Evolutionary conservation across 2,329 filamentous ascomycete species (phyloP).

Genomic region (Xylariaceae sp.): DNA sequence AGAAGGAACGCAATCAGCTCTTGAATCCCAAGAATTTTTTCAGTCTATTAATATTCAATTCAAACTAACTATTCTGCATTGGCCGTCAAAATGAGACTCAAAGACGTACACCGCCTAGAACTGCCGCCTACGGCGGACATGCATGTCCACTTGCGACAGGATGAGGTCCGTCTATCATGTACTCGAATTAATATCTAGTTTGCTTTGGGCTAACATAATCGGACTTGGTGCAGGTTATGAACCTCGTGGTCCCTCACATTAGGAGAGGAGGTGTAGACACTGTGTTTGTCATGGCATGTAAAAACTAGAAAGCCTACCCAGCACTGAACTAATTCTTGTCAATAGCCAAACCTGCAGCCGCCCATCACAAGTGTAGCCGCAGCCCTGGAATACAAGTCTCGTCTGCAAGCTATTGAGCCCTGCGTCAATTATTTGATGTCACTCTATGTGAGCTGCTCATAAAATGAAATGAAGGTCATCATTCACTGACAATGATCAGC

Average conservation of each 20-base stretch:
- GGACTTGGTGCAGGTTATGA: slow-evolving; percentile 55
- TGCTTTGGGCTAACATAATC: not conserved
- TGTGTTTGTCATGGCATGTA: slow-evolving; percentile 54
- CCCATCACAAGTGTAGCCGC: slow-evolving; percentile 51
- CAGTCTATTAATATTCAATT: not conserved
- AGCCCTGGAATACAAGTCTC: slow-evolving; percentile 70
- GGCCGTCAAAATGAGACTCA: slow-evolving; percentile 44
- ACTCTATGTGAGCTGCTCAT: slow-evolving; percentile 57
- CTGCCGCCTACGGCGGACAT: slow-evolving; percentile 71
- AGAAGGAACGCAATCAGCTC: not conserved
- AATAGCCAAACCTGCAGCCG: slow-evolving; percentile 28
- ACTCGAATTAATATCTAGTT: not conserved
- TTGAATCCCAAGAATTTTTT: not conserved
- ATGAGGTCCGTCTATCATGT: slow-evolving; percentile 43
- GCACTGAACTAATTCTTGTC: slow-evolving; percentile 21
- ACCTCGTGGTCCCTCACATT: slow-evolving; percentile 59
- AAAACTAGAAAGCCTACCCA: slow-evolving; percentile 19
- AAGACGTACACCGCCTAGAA: slow-evolving; percentile 50
- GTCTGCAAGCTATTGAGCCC: slow-evolving; percentile 65
- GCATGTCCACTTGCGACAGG: slow-evolving; percentile 75
- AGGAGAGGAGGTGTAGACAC: slow-evolving; percentile 70
- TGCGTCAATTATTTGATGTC: slow-evolving; percentile 77
- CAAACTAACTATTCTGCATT: not conserved
- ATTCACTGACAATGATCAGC: slow-evolving; percentile 38
- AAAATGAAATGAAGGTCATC: slow-evolving; percentile 19